Percentiles rank a stretch among this genome's conserved stretches.
phyloP scores from a whole-genome alignment of 2,329 filamentous ascomycete genomes.

The Cytospora piceicola region DNA sequence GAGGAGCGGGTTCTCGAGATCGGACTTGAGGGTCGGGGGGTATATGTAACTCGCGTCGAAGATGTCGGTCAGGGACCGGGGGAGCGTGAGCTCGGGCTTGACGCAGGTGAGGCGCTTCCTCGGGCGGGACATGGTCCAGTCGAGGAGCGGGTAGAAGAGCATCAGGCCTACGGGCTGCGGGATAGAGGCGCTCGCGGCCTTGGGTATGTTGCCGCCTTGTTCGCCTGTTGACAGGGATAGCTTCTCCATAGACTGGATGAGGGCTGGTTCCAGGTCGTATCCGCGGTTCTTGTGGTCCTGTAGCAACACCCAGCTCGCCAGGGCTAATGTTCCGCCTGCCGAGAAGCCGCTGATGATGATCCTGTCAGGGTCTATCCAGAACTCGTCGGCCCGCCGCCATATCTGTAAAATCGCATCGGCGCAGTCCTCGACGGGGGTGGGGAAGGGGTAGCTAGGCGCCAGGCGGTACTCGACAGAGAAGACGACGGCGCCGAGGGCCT shows the following conservation, averaged over 20 bases:
- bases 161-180: constrained; percentile 56
- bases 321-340: constrained; percentile 61
- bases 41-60: constrained; percentile 67
- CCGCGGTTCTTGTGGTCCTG: constrained; percentile 36
- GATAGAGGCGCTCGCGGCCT: constrained; percentile 29
- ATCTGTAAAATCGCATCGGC: constrained; percentile 68
- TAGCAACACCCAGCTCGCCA: constrained; percentile 48
- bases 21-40: constrained; percentile 50
- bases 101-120: constrained; percentile 58
- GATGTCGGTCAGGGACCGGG: constrained; percentile 61
- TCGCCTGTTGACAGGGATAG: constrained; percentile 38
- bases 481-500: constrained; percentile 59
- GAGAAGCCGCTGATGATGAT: constrained; percentile 68
- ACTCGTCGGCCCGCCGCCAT: constrained; percentile 56
- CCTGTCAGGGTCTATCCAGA: constrained; percentile 59
- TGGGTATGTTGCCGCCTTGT: constrained; percentile 43
- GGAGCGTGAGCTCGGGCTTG: constrained; percentile 61
- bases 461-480: constrained; percentile 71
- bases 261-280: constrained; percentile 46
- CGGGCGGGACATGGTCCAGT: constrained; percentile 61
- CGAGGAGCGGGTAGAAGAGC: constrained; percentile 66
- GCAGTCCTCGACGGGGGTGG: constrained; percentile 67
- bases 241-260: constrained; percentile 14
- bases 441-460: constrained; percentile 67
- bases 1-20: constrained; percentile 55